Percentiles rank a stretch among this genome's conserved stretches.
Conservation (phyloP, 805 yeast species). For the Pichia kluyveri region DNA sequence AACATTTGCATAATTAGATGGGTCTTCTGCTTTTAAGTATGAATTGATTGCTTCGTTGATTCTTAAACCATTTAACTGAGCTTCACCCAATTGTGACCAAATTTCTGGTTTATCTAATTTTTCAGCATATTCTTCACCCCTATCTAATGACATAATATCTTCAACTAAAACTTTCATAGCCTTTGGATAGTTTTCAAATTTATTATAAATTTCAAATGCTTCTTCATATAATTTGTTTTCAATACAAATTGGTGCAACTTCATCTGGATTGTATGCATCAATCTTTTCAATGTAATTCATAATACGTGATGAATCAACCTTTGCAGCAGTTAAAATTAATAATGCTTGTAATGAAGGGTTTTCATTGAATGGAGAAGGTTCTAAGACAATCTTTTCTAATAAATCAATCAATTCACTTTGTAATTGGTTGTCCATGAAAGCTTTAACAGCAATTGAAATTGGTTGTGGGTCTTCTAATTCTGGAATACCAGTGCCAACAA, state of each 20-base stretch:
- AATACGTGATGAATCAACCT: conserved; percentile 86
- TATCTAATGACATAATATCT: conserved; percentile 86
- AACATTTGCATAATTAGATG: conserved; percentile 81
- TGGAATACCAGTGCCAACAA: conserved; percentile 93
- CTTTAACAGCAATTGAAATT: conserved; percentile 85
- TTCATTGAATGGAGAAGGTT: conserved; percentile 95
- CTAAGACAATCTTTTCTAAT: conserved; percentile 90
- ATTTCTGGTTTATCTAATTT: conserved; percentile 76
- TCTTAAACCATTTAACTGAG: conserved; percentile 90
- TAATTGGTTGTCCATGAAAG: conserved; percentile 91
- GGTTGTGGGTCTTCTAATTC: conserved; percentile 91
- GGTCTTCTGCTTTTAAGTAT: conserved; percentile 85
- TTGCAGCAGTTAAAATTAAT: conserved; percentile 87
- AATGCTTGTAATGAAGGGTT: conserved; percentile 93
- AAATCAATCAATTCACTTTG: conserved; percentile 91
- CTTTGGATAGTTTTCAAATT: conserved; percentile 63
- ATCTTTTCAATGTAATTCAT: conserved; percentile 76
- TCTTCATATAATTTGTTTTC: conserved; percentile 87
- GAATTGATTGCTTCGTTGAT: conserved; percentile 88
- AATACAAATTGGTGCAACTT: conserved; percentile 86
- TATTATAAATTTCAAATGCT: conserved; percentile 87
- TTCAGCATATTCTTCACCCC: conserved; percentile 91
- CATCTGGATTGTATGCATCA: conserved; percentile 85
- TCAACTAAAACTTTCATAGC: conserved; percentile 91
- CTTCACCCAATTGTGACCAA: conserved; percentile 94